These are phyloP conservation scores for Hygrophorus russula DNA, from an alignment of 768 basidiomycete species.

Conservation along the genomic window DNA sequence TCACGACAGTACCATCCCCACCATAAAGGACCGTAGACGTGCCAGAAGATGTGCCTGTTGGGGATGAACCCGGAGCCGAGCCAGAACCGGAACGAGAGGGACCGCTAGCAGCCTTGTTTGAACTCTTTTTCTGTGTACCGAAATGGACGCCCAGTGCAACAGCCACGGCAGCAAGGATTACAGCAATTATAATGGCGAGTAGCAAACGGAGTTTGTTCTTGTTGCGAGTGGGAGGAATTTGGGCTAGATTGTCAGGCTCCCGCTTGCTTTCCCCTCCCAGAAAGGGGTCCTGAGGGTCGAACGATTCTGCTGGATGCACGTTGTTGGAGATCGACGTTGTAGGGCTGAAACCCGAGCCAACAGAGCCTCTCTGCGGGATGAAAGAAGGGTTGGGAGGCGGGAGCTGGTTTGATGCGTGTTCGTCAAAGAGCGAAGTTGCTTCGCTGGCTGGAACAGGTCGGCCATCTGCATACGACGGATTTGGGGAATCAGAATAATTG, in stretches of 20 bases:
- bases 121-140: not conserved
- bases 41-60: not conserved
- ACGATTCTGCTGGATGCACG: not conserved
- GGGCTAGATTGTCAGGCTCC: not conserved
- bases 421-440: too few relatives aligned
- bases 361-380: too few relatives aligned
- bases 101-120: not conserved
- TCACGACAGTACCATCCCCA: conserved; percentile 42
- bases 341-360: too few relatives aligned
- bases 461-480: too few relatives aligned
- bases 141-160: conserved; percentile 9
- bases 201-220: conserved; percentile 1
- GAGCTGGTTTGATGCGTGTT: too few relatives aligned
- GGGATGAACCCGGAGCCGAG: not conserved
- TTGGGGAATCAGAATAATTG: too few relatives aligned
- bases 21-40: too few relatives aligned
- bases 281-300: not conserved
- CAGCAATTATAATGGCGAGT: not conserved
- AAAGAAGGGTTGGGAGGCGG: too few relatives aligned
- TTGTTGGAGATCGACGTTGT: not conserved
- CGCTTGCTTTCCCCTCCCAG: not conserved
- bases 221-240: not conserved
- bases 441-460: too few relatives aligned
- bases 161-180: conserved; percentile 4
- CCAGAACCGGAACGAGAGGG: not conserved